A percentile compares a stretch with the other conserved stretches of the same genome.
phyloP scores from a whole-genome alignment of 352 stramenopile species.

The Pythium volutum region DNA sequence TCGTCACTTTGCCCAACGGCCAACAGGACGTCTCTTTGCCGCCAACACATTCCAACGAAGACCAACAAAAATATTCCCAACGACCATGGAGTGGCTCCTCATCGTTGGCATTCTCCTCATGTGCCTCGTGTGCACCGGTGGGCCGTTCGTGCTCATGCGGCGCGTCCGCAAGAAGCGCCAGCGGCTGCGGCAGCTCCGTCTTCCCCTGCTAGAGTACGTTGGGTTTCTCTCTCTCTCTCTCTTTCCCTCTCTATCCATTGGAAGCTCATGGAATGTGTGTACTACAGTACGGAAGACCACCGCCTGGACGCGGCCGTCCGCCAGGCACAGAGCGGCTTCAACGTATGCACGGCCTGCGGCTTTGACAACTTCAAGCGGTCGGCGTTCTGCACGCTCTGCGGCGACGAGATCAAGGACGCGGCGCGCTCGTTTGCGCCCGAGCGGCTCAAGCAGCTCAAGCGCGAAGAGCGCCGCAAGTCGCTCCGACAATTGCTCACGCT shows the following conservation, averaged over 20 bases:
- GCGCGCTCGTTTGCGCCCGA: conserved; percentile 16
- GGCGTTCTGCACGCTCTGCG: conserved; percentile 26
- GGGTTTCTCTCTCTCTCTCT: too few relatives aligned
- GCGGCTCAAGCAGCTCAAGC: conserved; percentile 21
- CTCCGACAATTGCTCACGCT: conserved; percentile 13
- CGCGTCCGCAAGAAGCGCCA: conserved; percentile 19
- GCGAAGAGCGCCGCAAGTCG: conserved; percentile 16
- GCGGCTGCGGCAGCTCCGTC: conserved; percentile 6
- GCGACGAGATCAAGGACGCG: conserved; percentile 23
- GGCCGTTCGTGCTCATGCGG: conserved; percentile 18
- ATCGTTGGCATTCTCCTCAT: conserved; percentile 9
- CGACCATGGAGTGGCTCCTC: conserved; percentile 21
- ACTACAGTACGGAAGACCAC: conserved; percentile 21
- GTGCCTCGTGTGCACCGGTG: conserved; percentile 15
- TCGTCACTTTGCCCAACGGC: background rate
- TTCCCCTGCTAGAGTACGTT: conserved; percentile 20
- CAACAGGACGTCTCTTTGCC: background rate
- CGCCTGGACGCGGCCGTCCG: conserved; percentile 23
- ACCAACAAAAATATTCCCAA: background rate
- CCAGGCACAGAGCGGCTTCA: conserved; percentile 24
- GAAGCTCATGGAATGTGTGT: background rate
- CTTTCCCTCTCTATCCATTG: background rate
- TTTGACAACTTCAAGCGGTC: conserved; percentile 34
- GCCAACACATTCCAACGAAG: background rate
- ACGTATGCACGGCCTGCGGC: conserved; percentile 23